Base-by-base conservation (phyloP, 2,329 filamentous ascomycete species). In the Helotiales sp. region DNA sequence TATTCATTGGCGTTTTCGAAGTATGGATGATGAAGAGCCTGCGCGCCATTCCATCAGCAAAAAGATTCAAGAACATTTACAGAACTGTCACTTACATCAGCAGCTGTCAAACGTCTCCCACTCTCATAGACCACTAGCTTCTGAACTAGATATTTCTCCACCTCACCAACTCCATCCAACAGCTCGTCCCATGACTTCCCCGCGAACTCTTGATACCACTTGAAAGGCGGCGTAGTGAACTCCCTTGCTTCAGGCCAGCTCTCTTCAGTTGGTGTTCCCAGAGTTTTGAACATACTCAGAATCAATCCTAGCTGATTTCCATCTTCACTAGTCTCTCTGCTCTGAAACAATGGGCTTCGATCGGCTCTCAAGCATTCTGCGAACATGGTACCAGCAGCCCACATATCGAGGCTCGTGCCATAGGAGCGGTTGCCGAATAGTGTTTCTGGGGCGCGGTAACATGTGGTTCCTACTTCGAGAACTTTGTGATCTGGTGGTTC, bases 291-390 rank as follows among this genome's bases (percentile, higher is more conserved):
- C 33, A 98, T 93, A 69, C 91, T 96, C 53, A 93, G 81, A 56
- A 99, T 93, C 51, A 99, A 78, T 0, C 91, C 90, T 36, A 99
- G 79, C 74, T 99, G 95, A 69, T 90, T 98, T 0, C 96, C 95
- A 51, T 98, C 81, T 66, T 96, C 91, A 59, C 83, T 79, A 0
- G 76, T 79, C 2, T 80, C 72, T 1, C 91, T 89, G 3, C 91
- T 90, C 70, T 95, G 88, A 66, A 99, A 98, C 0, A 98, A 78
- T 0, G 88, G 81, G n/a, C 59, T 76, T 44, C 76, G 85, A 65
- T 71, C 79, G 63, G 63, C 79, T 61, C 72, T 80, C 69, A 76
- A 86, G 69, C 73, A 90, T 73, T 98, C 93, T 4, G 91, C 90
- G 10, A 96, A 83, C 68, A 96, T 88, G 61, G 88, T 88, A 1